These are phyloP conservation scores for Pythium guiyangense DNA, from an alignment of 352 stramenopile species.

Conservation along the genomic window DNA sequence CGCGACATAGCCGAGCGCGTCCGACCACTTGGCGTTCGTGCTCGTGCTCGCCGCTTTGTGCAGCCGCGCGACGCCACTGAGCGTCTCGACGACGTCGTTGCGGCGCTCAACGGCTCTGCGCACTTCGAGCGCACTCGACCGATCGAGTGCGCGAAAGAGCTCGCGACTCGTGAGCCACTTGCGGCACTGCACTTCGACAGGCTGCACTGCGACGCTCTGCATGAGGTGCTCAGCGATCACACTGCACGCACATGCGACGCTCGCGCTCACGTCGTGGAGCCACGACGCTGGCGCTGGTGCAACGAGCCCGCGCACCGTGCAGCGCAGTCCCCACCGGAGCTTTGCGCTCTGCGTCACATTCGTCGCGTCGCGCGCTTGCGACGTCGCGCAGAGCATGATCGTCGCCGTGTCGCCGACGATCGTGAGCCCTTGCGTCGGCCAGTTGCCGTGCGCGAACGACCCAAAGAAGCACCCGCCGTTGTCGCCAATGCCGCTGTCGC, in stretches of 20 bases:
- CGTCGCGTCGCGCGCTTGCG: conserved; percentile 35
- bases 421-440: conserved; percentile 46
- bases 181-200: conserved; percentile 24
- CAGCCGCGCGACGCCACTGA: conserved; percentile 5
- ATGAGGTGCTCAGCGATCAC: conserved; percentile 34
- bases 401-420: conserved; percentile 60
- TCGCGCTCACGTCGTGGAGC: conserved; percentile 25
- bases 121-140: conserved; percentile 12
- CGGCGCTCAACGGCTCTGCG: background rate
- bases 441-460: conserved; percentile 42
- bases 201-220: conserved; percentile 23
- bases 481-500: conserved; percentile 52
- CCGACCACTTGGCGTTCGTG: conserved; percentile 12
- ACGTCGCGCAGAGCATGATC: conserved; percentile 60
- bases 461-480: conserved; percentile 68
- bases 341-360: conserved; percentile 23
- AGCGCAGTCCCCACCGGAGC: conserved; percentile 56
- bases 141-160: conserved; percentile 27
- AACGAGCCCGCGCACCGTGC: conserved; percentile 42
- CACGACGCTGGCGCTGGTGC: conserved; percentile 14
- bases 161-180: conserved; percentile 21
- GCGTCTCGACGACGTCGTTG: conserved; percentile 11
- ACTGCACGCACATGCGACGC: conserved; percentile 31
- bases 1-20: conserved; percentile 8
- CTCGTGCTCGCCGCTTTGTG: conserved; percentile 14